These are phyloP conservation scores for Simmondsia chinensis DNA, from an alignment of 148 eudicot species.

Conservation along the genomic window DNA sequence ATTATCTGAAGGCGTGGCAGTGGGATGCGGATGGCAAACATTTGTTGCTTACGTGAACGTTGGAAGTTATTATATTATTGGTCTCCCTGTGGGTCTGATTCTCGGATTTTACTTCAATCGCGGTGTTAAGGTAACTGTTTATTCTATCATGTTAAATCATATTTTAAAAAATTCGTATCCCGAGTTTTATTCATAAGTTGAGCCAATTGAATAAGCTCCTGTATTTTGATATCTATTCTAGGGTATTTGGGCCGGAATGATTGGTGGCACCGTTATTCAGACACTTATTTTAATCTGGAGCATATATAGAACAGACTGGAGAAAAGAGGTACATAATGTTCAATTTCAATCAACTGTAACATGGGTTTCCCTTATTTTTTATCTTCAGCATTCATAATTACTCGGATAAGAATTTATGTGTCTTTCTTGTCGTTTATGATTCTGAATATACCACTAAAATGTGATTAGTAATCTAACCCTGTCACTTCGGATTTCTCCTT, in stretches of 20 bases:
- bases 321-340: slow-evolving; percentile 41
- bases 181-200: no score
- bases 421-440: no score
- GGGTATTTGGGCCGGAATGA: slow-evolving; percentile 91
- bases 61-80: slow-evolving; percentile 41
- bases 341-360: no score
- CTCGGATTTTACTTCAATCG: slow-evolving; percentile 45
- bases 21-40: slow-evolving; percentile 63
- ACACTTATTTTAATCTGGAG: slow-evolving; percentile 42
- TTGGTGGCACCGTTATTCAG: slow-evolving; percentile 75
- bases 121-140: slow-evolving; percentile 40
- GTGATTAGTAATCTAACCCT: no score
- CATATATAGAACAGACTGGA: slow-evolving; percentile 31
- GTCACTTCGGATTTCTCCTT: neutral
- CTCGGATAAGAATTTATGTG: no score
- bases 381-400: no score
- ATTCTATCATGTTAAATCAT: no score
- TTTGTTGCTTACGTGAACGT: slow-evolving; percentile 53
- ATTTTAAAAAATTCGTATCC: neutral
- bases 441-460: no score
- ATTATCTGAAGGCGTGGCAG: slow-evolving; percentile 44
- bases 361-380: neutral
- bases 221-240: no score
- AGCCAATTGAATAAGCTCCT: neutral
- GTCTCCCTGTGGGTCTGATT: slow-evolving; percentile 32